Percentiles rank a stretch among this genome's conserved stretches.
These are phyloP conservation scores for Exophiala lecanii-corni DNA, from an alignment of 2,329 filamentous ascomycete species.

Conservation along the genomic window DNA sequence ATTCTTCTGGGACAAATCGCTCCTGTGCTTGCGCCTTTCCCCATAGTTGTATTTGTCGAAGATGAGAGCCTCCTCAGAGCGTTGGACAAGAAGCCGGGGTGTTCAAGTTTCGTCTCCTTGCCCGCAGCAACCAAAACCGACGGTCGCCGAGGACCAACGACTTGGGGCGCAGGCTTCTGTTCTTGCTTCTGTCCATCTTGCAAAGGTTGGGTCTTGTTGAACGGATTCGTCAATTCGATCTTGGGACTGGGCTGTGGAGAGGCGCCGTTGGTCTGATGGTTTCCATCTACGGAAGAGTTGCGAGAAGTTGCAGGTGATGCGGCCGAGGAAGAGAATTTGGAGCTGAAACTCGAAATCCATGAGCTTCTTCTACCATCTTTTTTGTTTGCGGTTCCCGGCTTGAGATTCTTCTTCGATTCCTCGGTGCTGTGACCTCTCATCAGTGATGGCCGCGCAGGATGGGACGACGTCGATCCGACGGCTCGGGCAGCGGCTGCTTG, in stretches of 20 bases:
- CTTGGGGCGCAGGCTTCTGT: constrained; percentile 51
- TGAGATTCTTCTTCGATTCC: constrained; percentile 13
- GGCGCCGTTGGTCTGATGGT: constrained; percentile 5
- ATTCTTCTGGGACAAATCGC: constrained; percentile 74
- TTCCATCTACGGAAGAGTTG: constrained; percentile 24
- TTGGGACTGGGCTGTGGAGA: constrained; percentile 31
- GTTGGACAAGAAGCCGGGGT: constrained; percentile 70
- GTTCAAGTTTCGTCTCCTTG: constrained; percentile 55
- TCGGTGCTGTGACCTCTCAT: constrained; percentile 14
- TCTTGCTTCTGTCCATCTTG: constrained; percentile 39
- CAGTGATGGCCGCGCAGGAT: constrained; percentile 12
- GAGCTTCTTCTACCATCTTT: constrained; percentile 61
- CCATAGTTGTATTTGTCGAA: constrained; percentile 48
- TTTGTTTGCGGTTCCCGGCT: constrained; percentile 13
- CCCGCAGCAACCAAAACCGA: constrained; percentile 27
- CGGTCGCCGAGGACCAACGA: constrained; percentile 34
- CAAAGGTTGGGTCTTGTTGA: constrained; percentile 33
- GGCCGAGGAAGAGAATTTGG: constrained; percentile 71
- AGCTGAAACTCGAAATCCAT: constrained; percentile 91
- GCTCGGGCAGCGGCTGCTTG: constrained; percentile 7
- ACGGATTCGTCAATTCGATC: constrained; percentile 40
- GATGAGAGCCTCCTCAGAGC: constrained; percentile 80
- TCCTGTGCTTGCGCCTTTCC: constrained; percentile 52
- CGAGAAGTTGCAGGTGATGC: constrained; percentile 34
- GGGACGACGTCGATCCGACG: neutral